These are phyloP conservation scores for Carpinus fangiana DNA, from an alignment of 306 rosid species.

Conservation along the genomic window DNA sequence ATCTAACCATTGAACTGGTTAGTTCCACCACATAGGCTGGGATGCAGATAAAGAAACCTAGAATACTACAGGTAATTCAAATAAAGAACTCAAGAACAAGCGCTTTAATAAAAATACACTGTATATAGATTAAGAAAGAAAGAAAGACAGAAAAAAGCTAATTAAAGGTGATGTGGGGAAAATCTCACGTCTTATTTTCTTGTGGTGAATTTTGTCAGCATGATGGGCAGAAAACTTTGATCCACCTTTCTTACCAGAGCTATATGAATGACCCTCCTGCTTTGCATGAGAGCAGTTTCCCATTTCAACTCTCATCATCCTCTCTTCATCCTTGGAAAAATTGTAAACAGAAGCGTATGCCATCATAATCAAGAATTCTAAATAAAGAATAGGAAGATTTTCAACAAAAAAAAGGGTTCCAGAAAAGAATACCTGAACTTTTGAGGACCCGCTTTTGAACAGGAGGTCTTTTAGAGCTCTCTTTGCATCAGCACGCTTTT, in stretches of 20 bases:
- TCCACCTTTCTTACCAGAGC: conserved; percentile 41
- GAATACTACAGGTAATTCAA: neutral
- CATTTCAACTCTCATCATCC: conserved; percentile 35
- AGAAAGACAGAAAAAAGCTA: conserved; percentile 3
- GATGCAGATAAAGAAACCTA: neutral
- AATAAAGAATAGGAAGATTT: conserved; percentile 20
- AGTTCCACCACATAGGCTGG: neutral
- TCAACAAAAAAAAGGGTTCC: conserved; percentile 4
- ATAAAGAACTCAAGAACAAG: conserved; percentile 1
- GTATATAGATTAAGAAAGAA: neutral
- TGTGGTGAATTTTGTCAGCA: conserved; percentile 44
- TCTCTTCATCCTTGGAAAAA: conserved; percentile 47
- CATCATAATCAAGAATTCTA: neutral
- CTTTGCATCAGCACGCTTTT: conserved; percentile 86
- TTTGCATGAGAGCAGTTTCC: conserved; percentile 23
- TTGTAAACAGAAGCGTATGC: conserved; percentile 12
- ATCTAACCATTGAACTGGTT: neutral
- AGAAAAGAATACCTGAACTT: conserved; percentile 43
- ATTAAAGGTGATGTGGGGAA: neutral
- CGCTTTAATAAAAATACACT: conserved; percentile 3
- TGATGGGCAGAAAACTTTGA: conserved; percentile 39
- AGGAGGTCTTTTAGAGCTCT: conserved; percentile 81
- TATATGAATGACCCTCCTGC: conserved; percentile 40
- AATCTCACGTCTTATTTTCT: conserved; percentile 61
- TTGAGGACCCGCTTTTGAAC: conserved; percentile 58